Conservation (phyloP, 371 early-diverging fungal species). For the Mortierella sp. region DNA sequence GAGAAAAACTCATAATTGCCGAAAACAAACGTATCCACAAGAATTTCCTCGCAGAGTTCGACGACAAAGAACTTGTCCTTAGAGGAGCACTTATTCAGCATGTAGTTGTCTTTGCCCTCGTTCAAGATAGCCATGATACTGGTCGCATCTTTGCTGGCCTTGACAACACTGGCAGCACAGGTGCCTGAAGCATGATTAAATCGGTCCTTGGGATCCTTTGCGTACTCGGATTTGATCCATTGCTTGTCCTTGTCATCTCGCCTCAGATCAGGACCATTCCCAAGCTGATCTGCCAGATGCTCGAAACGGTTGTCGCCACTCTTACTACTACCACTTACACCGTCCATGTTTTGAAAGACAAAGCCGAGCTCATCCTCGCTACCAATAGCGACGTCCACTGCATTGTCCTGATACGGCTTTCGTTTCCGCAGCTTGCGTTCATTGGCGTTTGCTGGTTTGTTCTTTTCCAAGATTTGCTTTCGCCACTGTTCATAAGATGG, state of each 20-base stretch:
- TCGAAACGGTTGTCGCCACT: slow-evolving; percentile 24
- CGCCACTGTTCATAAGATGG: slow-evolving; percentile 54
- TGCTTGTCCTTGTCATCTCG: slow-evolving; percentile 10
- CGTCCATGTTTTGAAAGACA: slow-evolving; percentile 43
- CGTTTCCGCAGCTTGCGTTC: slow-evolving; percentile 47
- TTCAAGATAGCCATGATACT: slow-evolving; percentile 85
- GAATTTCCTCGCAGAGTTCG: slow-evolving; percentile 94
- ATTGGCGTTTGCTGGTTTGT: slow-evolving; percentile 24
- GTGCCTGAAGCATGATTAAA: slow-evolving; percentile 95
- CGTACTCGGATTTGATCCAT: slow-evolving; percentile 51
- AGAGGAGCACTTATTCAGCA: slow-evolving; percentile 90
- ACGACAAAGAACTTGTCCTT: slow-evolving; percentile 84
- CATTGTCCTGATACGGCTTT: slow-evolving; percentile 48
- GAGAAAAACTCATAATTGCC: slow-evolving; percentile 98
- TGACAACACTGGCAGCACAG: slow-evolving; percentile 92
- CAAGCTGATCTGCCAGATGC: slow-evolving; percentile 32
- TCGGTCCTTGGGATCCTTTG: slow-evolving; percentile 74
- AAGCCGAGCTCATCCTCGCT: slow-evolving; percentile 49
- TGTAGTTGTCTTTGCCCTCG: slow-evolving; percentile 92
- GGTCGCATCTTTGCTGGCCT: slow-evolving; percentile 86
- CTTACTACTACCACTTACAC: slow-evolving; percentile 14
- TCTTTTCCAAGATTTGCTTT: slow-evolving; percentile 49
- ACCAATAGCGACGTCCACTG: slow-evolving; percentile 48
- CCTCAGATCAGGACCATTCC: slow-evolving; percentile 39
- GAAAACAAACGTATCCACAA: slow-evolving; percentile 89